A percentile compares a stretch with the other conserved stretches of the same genome.
Evolutionary conservation across 2,329 filamentous ascomycete species (phyloP).

Genomic region (Colletotrichum simmondsii): DNA sequence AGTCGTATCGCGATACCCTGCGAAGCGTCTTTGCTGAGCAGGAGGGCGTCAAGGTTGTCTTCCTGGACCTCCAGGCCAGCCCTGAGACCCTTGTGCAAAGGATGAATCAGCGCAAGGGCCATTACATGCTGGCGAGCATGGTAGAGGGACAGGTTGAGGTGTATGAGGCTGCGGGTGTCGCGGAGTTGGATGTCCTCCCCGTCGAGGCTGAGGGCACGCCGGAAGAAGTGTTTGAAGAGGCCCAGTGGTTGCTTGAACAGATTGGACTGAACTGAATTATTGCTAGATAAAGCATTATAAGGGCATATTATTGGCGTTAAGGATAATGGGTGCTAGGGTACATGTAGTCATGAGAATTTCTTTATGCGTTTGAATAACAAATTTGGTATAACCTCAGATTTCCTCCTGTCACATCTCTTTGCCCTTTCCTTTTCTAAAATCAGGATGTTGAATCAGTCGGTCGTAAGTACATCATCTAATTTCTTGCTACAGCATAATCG

Average conservation of each 20-base stretch:
- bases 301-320: conserved; percentile 6
- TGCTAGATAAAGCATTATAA: not conserved
- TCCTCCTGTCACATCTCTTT: not conserved
- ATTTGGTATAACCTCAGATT: not conserved
- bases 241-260: conserved; percentile 36
- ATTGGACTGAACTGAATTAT: not conserved
- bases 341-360: not conserved
- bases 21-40: conserved; percentile 35
- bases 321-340: not conserved
- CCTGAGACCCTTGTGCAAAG: conserved; percentile 43
- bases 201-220: conserved; percentile 36
- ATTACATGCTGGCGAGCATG: conserved; percentile 51
- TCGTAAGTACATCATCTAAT: not conserved
- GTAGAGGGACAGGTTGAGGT: conserved; percentile 46
- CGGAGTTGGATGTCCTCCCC: conserved; percentile 49
- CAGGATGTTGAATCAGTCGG: not conserved
- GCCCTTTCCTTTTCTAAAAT: not conserved
- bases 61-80: conserved; percentile 49
- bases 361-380: not conserved
- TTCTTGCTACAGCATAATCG: not conserved
- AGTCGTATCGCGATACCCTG: conserved; percentile 45
- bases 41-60: conserved; percentile 39
- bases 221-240: conserved; percentile 34
- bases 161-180: conserved; percentile 40
- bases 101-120: conserved; percentile 40